phyloP scores from a whole-genome alignment of 495 filamentous ascomycete species.

The Daldinia bambusicola region DNA sequence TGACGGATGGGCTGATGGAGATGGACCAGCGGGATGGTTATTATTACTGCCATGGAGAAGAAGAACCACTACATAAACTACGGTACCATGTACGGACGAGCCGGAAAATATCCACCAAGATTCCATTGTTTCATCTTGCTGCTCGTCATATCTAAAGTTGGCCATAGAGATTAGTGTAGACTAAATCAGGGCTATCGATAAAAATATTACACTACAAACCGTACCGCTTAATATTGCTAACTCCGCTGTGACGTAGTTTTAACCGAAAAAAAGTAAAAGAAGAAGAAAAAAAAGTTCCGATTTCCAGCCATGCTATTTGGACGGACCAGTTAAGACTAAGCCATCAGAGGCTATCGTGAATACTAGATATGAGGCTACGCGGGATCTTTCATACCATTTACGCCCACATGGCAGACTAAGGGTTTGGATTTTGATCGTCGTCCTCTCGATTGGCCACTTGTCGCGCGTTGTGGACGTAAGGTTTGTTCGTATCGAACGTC shows the following conservation, averaged over 20 bases:
- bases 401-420: neutral
- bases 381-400: conserved; percentile 16
- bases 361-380: conserved; percentile 19
- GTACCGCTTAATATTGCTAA: conserved; percentile 14
- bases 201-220: conserved; percentile 7
- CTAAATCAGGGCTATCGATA: conserved; percentile 22
- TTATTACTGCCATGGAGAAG: neutral
- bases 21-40: neutral
- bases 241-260: conserved; percentile 33
- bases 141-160: conserved; percentile 36
- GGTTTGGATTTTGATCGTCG: neutral
- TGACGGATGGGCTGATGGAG: neutral
- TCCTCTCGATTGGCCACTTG: conserved; percentile 1
- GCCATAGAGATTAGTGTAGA: too few species aligned
- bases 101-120: conserved; percentile 28
- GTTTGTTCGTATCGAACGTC: conserved; percentile 40
- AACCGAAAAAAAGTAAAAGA: conserved; percentile 3
- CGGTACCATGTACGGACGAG: neutral
- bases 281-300: conserved; percentile 23
- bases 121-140: conserved; percentile 37
- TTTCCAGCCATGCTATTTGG: conserved; percentile 27
- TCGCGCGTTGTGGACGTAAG: conserved; percentile 7
- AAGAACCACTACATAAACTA: neutral
- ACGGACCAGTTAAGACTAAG: conserved; percentile 24
- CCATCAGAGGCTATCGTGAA: conserved; percentile 28